Evolutionary conservation across 2,329 filamentous ascomycete genomes (phyloP), one percentile per base, ranked within the genome.

Genomic region (Sporothrix variecibatus): DNA sequence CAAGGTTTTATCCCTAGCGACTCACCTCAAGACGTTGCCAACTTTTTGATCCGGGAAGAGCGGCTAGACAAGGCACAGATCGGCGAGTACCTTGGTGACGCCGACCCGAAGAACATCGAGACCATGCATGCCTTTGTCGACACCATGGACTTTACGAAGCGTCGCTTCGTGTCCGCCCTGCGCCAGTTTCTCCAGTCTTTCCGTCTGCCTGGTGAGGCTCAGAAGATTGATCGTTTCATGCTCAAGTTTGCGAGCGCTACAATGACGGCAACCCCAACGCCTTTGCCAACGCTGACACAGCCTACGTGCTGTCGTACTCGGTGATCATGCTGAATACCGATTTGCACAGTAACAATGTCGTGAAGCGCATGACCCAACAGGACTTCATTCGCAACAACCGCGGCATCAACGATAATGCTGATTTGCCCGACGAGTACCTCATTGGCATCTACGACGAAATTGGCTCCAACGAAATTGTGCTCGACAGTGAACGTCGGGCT

Each of bases 151-250:
- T 99, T 99, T 78, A 88, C 90, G 11, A 95, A 95, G 82, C 94
- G 92, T 73, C 91, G 95, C 2, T 99, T 99, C 78, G 95, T 98
- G 7, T 95, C 98, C 82, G 92, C 96, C 17, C 85, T 99, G 34
- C 91, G 96, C 51, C 91, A 94, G 74, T 99, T 99, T 79, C 85
- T 99, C 15, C 96, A 99, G 81, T 93, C 94, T 38, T 99, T 99
- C 86, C 92, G 96, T 76, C 86, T 99, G 17, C 96, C 96, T 0
- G 96, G 96, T 75, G 96, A 99, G 83, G 95, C 95, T 0, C 96
- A 99, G 81, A 99, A 99, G 85, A 99, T 99, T 78, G 96, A 99
- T 89, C 93, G 96, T 67, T 97, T 98, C 83, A 98, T 99, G 96
- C 86, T 99, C 77, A 99, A 99, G 82, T 99, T 98, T 83, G 96